Base-by-base conservation (phyloP, 2,329 filamentous ascomycete genomes). In the Penicillium digitatum region DNA sequence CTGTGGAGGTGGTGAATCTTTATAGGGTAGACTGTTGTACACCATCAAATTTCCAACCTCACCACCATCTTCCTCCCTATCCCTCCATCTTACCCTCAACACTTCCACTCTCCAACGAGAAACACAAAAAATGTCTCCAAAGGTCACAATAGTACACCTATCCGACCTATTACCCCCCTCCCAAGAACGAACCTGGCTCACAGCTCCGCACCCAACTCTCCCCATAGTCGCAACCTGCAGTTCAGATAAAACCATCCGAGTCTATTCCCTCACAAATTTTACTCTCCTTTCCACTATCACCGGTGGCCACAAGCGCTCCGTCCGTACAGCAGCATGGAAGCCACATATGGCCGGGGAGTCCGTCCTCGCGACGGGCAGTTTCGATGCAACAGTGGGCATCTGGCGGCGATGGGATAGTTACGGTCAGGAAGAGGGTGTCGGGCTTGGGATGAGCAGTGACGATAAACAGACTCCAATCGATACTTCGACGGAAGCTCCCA, bases 251-350 rank as follows among this genome's bases (percentile, higher is more conserved):
- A 87, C 87, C 35, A 89, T 94, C 54, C 92, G 90, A 58, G 82
- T 99, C 66, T 96, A 95, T 80, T 95, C 89, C 47, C 85, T 97
- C 47, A 83, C 83, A 34, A 88, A 87, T 52, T 89, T 95, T 69
- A 85, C 85, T 14, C 82, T 90, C 47, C 87, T 95, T 69, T 90
- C 87, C 67, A 83, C 82, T 20, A 86, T 97, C 52, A 86, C 87
- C 8, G 92, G 91, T 57, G 94, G 93, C 8, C 94, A 99, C 76
- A 89, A 90, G 64, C 88, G 94, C 54, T 94, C 88, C 65, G 86
- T 99, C n/a, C 85, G 94, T 52, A 85, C 85, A 47, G 85, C 87
- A 20, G 87, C 90, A 35, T 99, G 94, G 94, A 95, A 95, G 74
- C 91, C 92, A 0, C 81, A 81, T 57, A 75, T 83, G 40, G 76